These are phyloP conservation scores for Sicyos edulis DNA, from an alignment of 306 rosid genomes.

Conservation along the genomic window DNA sequence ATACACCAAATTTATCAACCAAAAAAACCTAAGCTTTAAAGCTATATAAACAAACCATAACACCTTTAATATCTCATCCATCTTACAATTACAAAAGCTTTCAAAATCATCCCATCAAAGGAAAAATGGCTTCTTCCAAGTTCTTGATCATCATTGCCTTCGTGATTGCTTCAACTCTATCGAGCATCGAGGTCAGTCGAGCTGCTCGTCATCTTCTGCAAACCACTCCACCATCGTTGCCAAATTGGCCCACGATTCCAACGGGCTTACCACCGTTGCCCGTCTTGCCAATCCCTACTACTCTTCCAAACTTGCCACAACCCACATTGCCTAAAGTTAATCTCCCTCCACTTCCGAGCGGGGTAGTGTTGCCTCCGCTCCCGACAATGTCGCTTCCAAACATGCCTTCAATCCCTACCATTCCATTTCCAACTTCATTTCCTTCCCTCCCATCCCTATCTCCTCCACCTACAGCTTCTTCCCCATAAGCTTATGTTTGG, in stretches of 20 bases:
- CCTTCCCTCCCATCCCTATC: slow-evolving; percentile 18
- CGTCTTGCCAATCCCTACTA: not conserved
- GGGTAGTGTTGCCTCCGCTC: not conserved
- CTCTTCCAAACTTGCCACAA: slow-evolving; percentile 14
- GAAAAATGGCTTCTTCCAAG: slow-evolving; percentile 13
- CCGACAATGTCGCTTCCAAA: not conserved
- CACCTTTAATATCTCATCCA: not conserved
- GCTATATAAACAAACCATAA: not conserved
- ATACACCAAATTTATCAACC: not conserved
- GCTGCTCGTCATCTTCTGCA: slow-evolving; percentile 21
- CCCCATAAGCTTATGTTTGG: slow-evolving; percentile 3
- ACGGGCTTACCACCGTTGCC: not conserved
- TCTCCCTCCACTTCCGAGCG: slow-evolving; percentile 6
- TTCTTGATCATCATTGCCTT: not conserved
- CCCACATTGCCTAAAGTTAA: slow-evolving; percentile 12
- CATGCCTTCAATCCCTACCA: not conserved
- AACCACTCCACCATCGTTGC: not conserved
- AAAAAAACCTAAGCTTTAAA: not conserved
- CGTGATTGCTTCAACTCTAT: not conserved
- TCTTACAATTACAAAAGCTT: not conserved
- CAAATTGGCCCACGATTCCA: not conserved
- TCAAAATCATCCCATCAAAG: not conserved
- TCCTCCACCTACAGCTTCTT: slow-evolving; percentile 18
- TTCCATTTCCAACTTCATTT: not conserved
- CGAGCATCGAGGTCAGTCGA: not conserved